Evolutionary conservation across 2,329 filamentous ascomycete species (phyloP), one percentile per base, ranked within the genome.

Genomic region (Fusarium decemcellulare): DNA sequence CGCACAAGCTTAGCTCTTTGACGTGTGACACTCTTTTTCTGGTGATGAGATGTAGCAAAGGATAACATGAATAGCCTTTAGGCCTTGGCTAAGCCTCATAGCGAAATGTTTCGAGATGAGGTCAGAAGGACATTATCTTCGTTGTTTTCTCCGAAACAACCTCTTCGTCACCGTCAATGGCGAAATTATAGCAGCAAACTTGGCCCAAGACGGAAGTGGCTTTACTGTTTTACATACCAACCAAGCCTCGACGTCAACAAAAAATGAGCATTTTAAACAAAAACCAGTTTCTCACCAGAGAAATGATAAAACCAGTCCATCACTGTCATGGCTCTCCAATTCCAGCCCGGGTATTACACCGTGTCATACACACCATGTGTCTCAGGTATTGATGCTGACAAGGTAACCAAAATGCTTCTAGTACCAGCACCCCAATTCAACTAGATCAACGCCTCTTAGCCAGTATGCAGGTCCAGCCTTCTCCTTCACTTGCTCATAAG

Each of bases 351-450:
- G 51, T 56, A 65, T 65, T 55, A 50, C 32, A 34, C 55, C 32
- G 57, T 50, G 40, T 32, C 27, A 43, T 34, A 42, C 43, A 57
- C 44, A 37, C 37, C 50, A 34, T 53, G 14, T 30, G 34, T 36
- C 34, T 36, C 50, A 29, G 23, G 23, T 39, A 50, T 43, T 48
- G 48, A 63, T 56, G 62, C 58, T 63, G 58, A 70, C 34, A 67
- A 63, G 40, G 42, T 70, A 71, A 61, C 59, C 63, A 71, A 71
- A 61, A 64, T 54, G 51, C 54, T 57, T 32, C 57, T 34, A 62
- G 47, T 34, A 58, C 53, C 56, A 57, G 32, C 54, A 56, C 64
- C 30, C 52, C 54, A 58, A 50, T 34, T 37, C 40, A 47, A 55
- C 60, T 23, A 11, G 48, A 29, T 59, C 30, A 39, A 58, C 43